phyloP scores from a whole-genome alignment of 139 green algal species.

The Closterium sp. region DNA sequence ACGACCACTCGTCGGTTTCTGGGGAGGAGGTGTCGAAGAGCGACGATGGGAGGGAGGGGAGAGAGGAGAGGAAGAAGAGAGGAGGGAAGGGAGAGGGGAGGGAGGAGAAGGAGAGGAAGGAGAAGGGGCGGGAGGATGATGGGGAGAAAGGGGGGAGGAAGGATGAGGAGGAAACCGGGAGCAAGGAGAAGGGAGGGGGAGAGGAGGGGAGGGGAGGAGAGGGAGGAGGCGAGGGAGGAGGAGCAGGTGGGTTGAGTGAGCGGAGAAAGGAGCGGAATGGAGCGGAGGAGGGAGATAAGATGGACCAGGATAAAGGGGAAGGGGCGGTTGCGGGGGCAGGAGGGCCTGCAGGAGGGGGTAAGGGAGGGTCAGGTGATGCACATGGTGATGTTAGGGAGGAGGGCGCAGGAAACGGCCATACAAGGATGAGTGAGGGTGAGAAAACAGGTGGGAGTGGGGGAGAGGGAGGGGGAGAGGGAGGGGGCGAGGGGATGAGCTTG shows the following conservation, averaged over 20 bases:
- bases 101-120: background rate
- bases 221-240: background rate
- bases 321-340: background rate
- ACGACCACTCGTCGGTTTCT: background rate
- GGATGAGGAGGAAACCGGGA: background rate
- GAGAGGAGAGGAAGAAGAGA: background rate
- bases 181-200: background rate
- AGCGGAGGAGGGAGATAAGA: background rate
- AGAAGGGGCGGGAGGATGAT: background rate
- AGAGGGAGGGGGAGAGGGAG: slow-evolving; percentile 5
- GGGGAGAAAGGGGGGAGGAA: background rate
- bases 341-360: background rate
- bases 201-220: background rate
- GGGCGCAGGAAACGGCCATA: background rate
- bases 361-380: background rate
- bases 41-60: background rate
- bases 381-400: background rate
- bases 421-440: slow-evolving; percentile 9
- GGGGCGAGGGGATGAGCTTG: background rate
- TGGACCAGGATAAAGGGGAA: background rate
- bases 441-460: background rate
- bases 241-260: slow-evolving; percentile 8
- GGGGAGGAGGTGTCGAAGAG: background rate
- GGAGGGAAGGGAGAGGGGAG: background rate
- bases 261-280: background rate